Evolutionary conservation across 257 asterid species (phyloP).

Genomic region (Rehmannia glutinosa): DNA sequence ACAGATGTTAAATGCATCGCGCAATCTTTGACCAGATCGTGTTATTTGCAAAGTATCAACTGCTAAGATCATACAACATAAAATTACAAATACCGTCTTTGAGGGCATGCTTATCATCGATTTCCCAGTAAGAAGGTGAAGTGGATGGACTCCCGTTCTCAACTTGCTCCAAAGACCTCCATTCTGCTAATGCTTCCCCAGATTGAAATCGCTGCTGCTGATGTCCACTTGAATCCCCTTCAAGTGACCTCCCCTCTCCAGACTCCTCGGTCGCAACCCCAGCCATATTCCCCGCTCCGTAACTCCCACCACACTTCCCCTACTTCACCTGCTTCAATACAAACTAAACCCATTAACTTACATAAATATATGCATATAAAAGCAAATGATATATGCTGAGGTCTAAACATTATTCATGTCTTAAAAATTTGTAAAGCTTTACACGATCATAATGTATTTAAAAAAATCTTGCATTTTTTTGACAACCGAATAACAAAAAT

Average conservation of each 20-base stretch:
- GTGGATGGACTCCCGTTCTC: constrained; percentile 67
- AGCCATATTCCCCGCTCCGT: constrained; percentile 48
- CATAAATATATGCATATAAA: neutral
- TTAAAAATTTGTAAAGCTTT: neutral
- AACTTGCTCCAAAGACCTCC: constrained; percentile 73
- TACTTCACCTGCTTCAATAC: constrained; percentile 28
- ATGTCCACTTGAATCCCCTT: constrained; percentile 36
- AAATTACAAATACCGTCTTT: too few species aligned
- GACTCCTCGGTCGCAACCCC: constrained; percentile 40
- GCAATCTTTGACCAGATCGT: too few species aligned
- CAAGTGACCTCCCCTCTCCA: constrained; percentile 39
- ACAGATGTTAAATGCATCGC: too few species aligned
- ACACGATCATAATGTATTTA: neutral
- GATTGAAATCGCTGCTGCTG: constrained; percentile 47
- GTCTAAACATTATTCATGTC: neutral
- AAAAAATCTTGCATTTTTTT: neutral
- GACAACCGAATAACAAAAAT: neutral
- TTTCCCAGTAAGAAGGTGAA: constrained; percentile 82
- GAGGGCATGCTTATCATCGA: constrained; percentile 50
- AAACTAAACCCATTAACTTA: neutral
- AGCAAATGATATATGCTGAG: neutral
- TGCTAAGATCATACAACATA: too few species aligned
- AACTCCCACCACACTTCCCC: constrained; percentile 43
- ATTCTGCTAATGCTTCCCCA: constrained; percentile 59
- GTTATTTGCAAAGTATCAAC: too few species aligned